Conservation (phyloP, 345 rosid species). For the Hibiscus mutabilis region DNA sequence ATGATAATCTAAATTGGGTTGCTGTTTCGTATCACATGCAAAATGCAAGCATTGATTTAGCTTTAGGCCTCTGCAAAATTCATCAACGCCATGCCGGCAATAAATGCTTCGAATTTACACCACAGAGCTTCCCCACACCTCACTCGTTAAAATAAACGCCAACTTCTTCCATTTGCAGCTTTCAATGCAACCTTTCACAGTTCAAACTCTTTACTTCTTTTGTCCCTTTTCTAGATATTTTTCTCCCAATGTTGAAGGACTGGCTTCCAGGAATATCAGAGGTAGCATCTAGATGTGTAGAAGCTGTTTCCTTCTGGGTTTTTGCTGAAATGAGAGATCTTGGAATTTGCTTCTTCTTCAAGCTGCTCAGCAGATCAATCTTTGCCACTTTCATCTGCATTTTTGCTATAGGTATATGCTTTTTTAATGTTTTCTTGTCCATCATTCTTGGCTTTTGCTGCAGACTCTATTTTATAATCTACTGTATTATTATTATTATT, state of each 20-base stretch:
- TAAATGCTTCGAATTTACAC: slow-evolving; percentile 15
- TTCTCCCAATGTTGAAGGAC: slow-evolving; percentile 9
- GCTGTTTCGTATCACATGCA: too few relatives aligned
- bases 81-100: not conserved
- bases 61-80: too few relatives aligned
- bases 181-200: not conserved
- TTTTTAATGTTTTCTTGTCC: not conserved
- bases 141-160: not conserved
- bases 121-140: not conserved
- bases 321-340: slow-evolving; percentile 15
- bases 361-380: slow-evolving; percentile 22
- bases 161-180: not conserved
- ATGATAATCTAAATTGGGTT: too few relatives aligned
- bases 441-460: too few relatives aligned
- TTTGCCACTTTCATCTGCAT: slow-evolving; percentile 43
- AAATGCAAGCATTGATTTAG: too few relatives aligned
- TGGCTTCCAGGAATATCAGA: slow-evolving; percentile 14
- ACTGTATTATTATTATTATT: too few relatives aligned
- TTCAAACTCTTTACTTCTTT: not conserved
- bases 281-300: slow-evolving; percentile 17
- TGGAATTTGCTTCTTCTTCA: slow-evolving; percentile 15
- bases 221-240: not conserved
- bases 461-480: too few relatives aligned
- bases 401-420: slow-evolving; percentile 47
- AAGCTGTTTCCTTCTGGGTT: slow-evolving; percentile 23